Evolutionary conservation across 768 basidiomycete genomes (phyloP), one percentile per base, ranked within the genome.

Genomic region (Tylopilus rubrobrunneus): DNA sequence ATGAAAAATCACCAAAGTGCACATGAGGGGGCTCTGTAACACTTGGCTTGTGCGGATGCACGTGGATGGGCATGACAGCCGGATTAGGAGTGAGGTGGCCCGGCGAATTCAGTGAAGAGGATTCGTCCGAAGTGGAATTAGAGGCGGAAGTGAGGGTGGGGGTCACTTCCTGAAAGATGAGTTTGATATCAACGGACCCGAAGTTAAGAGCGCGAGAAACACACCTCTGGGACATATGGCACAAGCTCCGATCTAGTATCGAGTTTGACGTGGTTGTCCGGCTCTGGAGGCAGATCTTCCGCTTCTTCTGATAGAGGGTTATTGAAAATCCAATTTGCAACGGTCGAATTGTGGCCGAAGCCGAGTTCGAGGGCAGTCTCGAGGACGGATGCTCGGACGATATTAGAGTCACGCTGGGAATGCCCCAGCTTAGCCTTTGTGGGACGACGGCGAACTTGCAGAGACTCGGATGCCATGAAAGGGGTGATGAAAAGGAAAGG

Each of bases 301-400:
- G 81, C 80, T 52, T 83, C 85, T 55, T 79, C 84, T 40, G 74
- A 72, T 27, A 81, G 59, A 1, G 82, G 70, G 44, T 84, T 81
- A 53, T 80, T 83, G 67, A 88, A 88, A 64, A 89, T 86, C 83
- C 87, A 87, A 56, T 84, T 74, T 6, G 85, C 78, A 19, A 89
- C 81, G 27, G 81, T 75, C 17, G 77, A 73, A 56, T 79, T 86
- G 33, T 70, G 76, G 31, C 79, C 78, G 19, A 89, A 64, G 4
- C 87, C 87, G 12, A 89, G 78, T 64, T 86, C 73, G 37, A 89
- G 74, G 7, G 87, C 87, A 7, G 77, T 84, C 62, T 89, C 86
- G 39, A 89, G 78, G 23, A 89, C 86, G 15, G 86, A 88, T 1
- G 87, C 86, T 15, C 87, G 79, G 19, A 89, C 73, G 14, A 78